Percentiles rank a stretch among this genome's conserved stretches.
phyloP scores from a whole-genome alignment of 192 early-diverging fungal species.

The Linnemannia exigua region DNA sequence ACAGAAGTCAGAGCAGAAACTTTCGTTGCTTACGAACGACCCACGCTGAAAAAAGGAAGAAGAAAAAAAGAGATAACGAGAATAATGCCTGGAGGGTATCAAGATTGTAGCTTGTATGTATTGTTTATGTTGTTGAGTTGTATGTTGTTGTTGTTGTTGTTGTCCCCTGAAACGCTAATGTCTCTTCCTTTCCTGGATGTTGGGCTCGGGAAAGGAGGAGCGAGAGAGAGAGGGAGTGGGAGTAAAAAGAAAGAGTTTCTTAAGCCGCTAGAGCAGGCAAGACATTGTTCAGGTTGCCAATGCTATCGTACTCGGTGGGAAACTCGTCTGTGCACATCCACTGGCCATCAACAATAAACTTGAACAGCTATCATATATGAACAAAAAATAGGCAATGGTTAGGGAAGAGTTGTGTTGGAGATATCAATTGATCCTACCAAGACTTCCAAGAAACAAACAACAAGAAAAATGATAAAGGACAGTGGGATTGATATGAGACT shows the following conservation, averaged over 20 bases:
- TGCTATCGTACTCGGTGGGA: constrained; percentile 34
- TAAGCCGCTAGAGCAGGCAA: constrained; percentile 13
- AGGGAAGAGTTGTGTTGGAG: neutral
- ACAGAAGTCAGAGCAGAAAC: neutral
- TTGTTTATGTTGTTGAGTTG: neutral
- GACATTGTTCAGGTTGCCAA: constrained; percentile 39
- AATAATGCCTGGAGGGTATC: neutral
- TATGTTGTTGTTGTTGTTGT: neutral
- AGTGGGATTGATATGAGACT: neutral
- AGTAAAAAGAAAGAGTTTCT: neutral
- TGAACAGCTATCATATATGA: constrained; percentile 29
- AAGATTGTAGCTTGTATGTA: neutral
- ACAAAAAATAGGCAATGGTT: neutral
- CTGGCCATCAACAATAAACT: constrained; percentile 59
- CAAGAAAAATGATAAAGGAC: neutral
- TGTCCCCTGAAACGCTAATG: neutral
- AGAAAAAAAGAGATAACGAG: neutral
- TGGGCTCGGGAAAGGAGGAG: neutral
- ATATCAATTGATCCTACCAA: neutral
- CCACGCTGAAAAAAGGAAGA: neutral
- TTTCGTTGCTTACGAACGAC: neutral
- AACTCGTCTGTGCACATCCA: constrained; percentile 52
- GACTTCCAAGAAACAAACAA: too few relatives aligned
- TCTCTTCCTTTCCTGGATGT: neutral
- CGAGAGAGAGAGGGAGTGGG: neutral